Evolutionary conservation across 1,284 basidiomycete species (phyloP).

Genomic region (Singerocomus inundabilis): DNA sequence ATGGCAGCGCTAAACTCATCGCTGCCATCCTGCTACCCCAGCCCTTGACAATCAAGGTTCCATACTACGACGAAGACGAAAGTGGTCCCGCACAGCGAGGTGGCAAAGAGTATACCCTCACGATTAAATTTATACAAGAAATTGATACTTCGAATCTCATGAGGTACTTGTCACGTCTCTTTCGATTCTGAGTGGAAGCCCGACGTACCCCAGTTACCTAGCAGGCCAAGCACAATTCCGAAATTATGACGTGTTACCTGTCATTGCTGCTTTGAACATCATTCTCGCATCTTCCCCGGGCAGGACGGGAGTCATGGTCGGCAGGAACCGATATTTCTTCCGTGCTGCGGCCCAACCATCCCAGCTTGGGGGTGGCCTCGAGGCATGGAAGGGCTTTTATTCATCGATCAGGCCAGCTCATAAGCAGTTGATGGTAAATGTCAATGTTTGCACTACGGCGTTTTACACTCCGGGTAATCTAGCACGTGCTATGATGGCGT

Average conservation of each 20-base stretch:
- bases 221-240: conserved; percentile 58
- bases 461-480: conserved; percentile 70
- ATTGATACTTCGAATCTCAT: conserved; percentile 58
- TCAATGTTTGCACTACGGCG: conserved; percentile 79
- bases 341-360: conserved; percentile 44
- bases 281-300: conserved; percentile 60
- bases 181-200: neutral
- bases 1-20: conserved; percentile 63
- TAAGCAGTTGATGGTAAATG: conserved; percentile 77
- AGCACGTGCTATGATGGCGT: conserved; percentile 57
- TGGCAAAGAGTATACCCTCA: conserved; percentile 60
- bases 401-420: conserved; percentile 72
- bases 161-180: conserved; percentile 39
- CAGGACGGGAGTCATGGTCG: conserved; percentile 69
- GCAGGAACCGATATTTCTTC: conserved; percentile 76
- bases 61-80: conserved; percentile 68
- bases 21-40: conserved; percentile 54
- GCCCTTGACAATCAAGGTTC: conserved; percentile 55
- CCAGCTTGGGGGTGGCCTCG: conserved; percentile 59
- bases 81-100: conserved; percentile 39
- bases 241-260: conserved; percentile 62
- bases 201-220: conserved; percentile 49
- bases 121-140: conserved; percentile 55
- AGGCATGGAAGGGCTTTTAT: conserved; percentile 78
- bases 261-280: conserved; percentile 72